These are phyloP conservation scores for Phytophthora uliginosa DNA, from an alignment of 352 stramenopile genomes.

Conservation along the genomic window DNA sequence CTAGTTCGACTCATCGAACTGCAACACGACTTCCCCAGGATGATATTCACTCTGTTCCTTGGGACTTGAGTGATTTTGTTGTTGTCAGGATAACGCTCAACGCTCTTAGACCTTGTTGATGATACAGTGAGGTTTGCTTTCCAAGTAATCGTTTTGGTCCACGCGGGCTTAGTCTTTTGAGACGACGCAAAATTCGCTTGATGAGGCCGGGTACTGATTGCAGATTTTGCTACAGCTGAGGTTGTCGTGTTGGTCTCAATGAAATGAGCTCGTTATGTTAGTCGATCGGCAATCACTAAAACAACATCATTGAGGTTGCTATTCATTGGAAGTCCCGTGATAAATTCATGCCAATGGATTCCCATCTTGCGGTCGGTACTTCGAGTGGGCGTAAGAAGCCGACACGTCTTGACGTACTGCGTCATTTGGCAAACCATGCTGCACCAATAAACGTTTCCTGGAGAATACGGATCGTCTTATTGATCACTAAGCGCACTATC, in stretches of 20 bases:
- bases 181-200: background rate
- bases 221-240: background rate
- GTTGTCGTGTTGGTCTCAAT: background rate
- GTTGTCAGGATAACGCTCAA: too few species aligned
- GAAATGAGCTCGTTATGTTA: conserved; percentile 14
- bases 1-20: too few species aligned
- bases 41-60: too few species aligned
- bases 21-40: too few species aligned
- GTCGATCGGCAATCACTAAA: conserved; percentile 5
- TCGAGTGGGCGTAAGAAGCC: background rate
- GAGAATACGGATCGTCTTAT: background rate
- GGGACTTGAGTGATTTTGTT: too few species aligned
- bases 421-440: background rate
- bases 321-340: background rate
- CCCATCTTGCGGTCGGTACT: background rate
- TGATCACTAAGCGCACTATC: background rate
- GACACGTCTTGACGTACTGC: background rate
- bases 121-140: background rate
- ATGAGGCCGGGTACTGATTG: background rate
- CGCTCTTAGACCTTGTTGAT: too few species aligned
- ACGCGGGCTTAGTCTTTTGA: background rate
- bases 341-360: conserved; percentile 6
- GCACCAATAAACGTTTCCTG: conserved; percentile 7
- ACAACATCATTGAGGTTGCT: background rate
- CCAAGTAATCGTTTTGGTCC: background rate